phyloP scores from a whole-genome alignment of 768 basidiomycete genomes.

The Pisolithus tinctorius region DNA sequence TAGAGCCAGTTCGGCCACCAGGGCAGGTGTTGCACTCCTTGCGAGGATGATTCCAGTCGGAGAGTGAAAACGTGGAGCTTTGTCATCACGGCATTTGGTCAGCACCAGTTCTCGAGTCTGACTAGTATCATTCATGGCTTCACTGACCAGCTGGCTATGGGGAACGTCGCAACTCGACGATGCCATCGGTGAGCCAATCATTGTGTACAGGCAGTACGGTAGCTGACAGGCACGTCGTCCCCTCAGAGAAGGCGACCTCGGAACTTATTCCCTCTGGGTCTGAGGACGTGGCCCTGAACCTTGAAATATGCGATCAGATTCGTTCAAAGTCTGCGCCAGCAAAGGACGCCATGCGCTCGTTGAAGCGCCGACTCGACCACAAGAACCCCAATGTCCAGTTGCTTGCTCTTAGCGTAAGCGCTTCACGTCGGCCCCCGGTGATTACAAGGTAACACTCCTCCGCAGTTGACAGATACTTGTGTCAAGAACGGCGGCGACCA shows the following conservation, averaged over 20 bases:
- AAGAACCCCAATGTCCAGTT: constrained; percentile 96
- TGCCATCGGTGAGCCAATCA: constrained; percentile 54
- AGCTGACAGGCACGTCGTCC: constrained; percentile 9
- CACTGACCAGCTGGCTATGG: constrained; percentile 68
- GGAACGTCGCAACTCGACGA: constrained; percentile 79
- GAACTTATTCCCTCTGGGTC: constrained; percentile 75
- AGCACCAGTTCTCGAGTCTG: constrained; percentile 12
- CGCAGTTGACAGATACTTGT: constrained; percentile 80
- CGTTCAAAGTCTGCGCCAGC: constrained; percentile 83
- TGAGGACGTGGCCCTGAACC: constrained; percentile 88
- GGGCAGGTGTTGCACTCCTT: background rate
- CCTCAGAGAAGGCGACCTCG: constrained; percentile 87
- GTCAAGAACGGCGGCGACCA: constrained; percentile 97
- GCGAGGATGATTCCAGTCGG: constrained; percentile 9
- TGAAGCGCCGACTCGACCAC: constrained; percentile 84
- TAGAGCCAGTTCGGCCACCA: background rate
- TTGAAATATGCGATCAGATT: constrained; percentile 97
- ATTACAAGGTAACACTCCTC: constrained; percentile 2
- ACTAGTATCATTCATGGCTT: constrained; percentile 38
- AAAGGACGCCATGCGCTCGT: constrained; percentile 79
- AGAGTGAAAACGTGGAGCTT: constrained; percentile 14
- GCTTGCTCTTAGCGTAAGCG: constrained; percentile 65
- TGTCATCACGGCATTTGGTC: constrained; percentile 8
- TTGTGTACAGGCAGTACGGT: constrained; percentile 1
- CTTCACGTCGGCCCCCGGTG: constrained; percentile 21